Conservation (phyloP, 176 grass and related monocot genomes). For the Poa pratensis region DNA sequence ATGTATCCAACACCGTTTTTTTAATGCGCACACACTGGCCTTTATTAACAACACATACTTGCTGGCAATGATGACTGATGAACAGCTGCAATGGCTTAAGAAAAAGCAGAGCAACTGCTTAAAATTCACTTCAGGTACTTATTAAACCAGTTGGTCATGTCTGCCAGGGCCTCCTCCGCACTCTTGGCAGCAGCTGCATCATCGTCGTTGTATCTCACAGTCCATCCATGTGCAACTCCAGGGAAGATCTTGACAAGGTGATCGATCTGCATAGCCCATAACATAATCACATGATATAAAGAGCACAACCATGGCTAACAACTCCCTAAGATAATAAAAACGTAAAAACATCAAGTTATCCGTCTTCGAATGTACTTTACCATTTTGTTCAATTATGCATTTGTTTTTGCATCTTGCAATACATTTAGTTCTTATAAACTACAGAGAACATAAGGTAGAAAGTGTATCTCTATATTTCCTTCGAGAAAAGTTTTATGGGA, state of each 20-base stretch:
- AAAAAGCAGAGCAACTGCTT: not conserved
- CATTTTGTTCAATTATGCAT: too few species aligned
- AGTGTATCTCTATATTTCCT: too few species aligned
- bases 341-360: too few species aligned
- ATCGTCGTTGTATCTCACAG: conserved; percentile 50
- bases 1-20: too few species aligned
- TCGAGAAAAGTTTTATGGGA: too few species aligned
- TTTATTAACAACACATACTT: not conserved
- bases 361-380: too few species aligned
- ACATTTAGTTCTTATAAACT: too few species aligned
- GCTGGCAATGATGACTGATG: not conserved
- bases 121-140: conserved; percentile 54
- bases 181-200: conserved; percentile 53
- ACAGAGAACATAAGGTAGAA: not conserved
- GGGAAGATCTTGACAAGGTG: conserved; percentile 75
- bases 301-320: too few species aligned
- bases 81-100: not conserved
- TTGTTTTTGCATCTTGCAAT: too few species aligned
- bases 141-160: conserved; percentile 65
- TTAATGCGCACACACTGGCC: too few species aligned
- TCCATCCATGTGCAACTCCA: conserved; percentile 72
- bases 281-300: not conserved
- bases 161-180: conserved; percentile 56
- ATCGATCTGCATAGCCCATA: conserved; percentile 38
- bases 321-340: too few species aligned